Evolutionary conservation across 305 asterid species (phyloP).

Genomic region (Solanum hybrid): DNA sequence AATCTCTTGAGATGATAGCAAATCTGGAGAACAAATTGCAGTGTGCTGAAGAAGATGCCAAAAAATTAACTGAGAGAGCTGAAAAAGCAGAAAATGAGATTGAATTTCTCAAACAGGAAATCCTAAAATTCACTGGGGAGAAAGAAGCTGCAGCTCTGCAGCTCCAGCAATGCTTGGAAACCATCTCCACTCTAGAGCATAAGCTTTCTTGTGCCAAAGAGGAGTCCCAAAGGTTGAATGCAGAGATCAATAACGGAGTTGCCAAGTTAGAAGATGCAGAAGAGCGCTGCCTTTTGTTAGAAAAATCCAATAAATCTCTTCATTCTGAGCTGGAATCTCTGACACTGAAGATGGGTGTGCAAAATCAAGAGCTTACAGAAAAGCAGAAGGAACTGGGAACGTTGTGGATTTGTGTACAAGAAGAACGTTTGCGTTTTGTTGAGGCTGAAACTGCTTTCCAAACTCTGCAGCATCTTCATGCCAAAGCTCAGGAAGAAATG

Average conservation of each 20-base stretch:
- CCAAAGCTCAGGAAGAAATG: constrained; percentile 84
- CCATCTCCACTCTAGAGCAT: constrained; percentile 51
- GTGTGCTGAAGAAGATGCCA: constrained; percentile 56
- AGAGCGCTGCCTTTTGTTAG: constrained; percentile 60
- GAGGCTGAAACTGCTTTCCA: constrained; percentile 98
- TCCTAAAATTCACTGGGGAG: constrained; percentile 55
- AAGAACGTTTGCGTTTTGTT: constrained; percentile 79
- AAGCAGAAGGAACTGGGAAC: constrained; percentile 81
- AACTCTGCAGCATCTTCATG: constrained; percentile 86
- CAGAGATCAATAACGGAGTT: constrained; percentile 53
- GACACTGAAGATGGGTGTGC: constrained; percentile 63
- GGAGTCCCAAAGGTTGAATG: constrained; percentile 56
- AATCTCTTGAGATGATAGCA: constrained; percentile 57
- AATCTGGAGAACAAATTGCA: constrained; percentile 66
- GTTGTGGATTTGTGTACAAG: constrained; percentile 83
- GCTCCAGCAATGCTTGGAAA: constrained; percentile 61
- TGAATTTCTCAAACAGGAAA: constrained; percentile 47
- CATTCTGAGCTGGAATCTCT: constrained; percentile 70
- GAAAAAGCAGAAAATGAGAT: constrained; percentile 74
- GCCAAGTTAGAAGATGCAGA: constrained; percentile 68
- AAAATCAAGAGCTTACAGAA: constrained; percentile 79
- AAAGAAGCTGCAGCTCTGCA: constrained; percentile 54
- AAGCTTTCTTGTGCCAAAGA: constrained; percentile 50
- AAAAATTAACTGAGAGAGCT: constrained; percentile 53
- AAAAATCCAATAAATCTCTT: constrained; percentile 69